Evolutionary conservation across 768 basidiomycete genomes (phyloP).

Genomic region (Termitomyces titanicus): DNA sequence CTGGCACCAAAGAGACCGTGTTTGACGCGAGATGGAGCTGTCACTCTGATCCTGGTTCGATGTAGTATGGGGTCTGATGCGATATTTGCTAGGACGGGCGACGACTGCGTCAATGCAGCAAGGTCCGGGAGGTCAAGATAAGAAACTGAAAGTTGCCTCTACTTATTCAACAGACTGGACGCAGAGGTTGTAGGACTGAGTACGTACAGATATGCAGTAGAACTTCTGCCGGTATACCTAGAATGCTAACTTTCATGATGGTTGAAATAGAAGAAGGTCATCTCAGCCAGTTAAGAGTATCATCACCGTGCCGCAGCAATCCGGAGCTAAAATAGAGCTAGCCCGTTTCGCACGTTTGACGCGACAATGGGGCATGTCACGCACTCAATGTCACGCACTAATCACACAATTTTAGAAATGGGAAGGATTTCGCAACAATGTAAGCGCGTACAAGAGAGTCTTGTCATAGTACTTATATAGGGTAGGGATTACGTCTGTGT

Average conservation of each 20-base stretch:
- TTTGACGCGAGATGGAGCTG: constrained; percentile 63
- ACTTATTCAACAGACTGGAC: neutral
- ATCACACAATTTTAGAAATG: neutral
- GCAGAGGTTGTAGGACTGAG: neutral
- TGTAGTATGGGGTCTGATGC: constrained; percentile 65
- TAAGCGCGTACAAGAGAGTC: neutral
- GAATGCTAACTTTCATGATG: constrained; percentile 20
- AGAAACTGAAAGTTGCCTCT: constrained; percentile 40
- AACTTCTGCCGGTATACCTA: constrained; percentile 51
- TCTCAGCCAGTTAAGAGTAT: no score
- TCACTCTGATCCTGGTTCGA: constrained; percentile 52
- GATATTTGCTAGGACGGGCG: constrained; percentile 43
- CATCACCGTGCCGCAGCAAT: neutral
- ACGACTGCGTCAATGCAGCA: constrained; percentile 44
- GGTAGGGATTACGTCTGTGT: constrained; percentile 6
- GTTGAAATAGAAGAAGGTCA: neutral
- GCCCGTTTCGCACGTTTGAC: no score
- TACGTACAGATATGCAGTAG: constrained; percentile 54
- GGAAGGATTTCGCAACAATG: neutral
- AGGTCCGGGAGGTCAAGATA: constrained; percentile 76
- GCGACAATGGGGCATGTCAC: no score
- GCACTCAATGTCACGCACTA: no score
- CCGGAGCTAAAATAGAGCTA: no score
- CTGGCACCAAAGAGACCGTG: constrained; percentile 63
- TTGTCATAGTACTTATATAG: neutral